Percentiles rank a stretch among this genome's conserved stretches.
Evolutionary conservation across 768 basidiomycete genomes (phyloP).

Genomic region (Pleurotus tuoliensis): DNA sequence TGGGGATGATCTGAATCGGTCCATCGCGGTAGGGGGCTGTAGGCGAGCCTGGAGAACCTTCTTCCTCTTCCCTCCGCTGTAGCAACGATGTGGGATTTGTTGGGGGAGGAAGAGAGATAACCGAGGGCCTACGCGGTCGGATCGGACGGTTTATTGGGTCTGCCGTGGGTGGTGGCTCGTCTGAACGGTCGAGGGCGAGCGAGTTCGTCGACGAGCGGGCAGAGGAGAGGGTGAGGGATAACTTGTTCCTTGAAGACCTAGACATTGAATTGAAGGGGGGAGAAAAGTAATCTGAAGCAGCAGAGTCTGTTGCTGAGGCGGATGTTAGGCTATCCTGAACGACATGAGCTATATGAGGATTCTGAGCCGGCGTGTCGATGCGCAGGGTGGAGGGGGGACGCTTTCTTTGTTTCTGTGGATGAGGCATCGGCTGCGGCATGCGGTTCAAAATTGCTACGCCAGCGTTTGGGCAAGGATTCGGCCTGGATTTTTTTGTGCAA

Average conservation of each 20-base stretch:
- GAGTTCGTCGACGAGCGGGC: conserved; percentile 56
- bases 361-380: conserved; percentile 50
- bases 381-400: conserved; percentile 54
- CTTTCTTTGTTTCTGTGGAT: conserved; percentile 20
- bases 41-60: conserved; percentile 36
- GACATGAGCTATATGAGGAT: conserved; percentile 47
- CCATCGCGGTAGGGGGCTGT: conserved; percentile 74
- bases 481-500: background rate
- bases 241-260: conserved; percentile 44
- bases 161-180: conserved; percentile 28
- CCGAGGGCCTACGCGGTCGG: conserved; percentile 61
- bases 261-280: conserved; percentile 7
- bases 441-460: conserved; percentile 1
- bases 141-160: conserved; percentile 25
- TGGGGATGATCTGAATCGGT: conserved; percentile 80
- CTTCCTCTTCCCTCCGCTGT: conserved; percentile 63
- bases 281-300: conserved; percentile 8
- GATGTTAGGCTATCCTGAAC: conserved; percentile 44
- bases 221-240: conserved; percentile 66
- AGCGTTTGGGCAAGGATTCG: conserved; percentile 1
- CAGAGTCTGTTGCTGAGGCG: conserved; percentile 18
- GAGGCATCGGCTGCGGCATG: conserved; percentile 7
- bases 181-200: conserved; percentile 31
- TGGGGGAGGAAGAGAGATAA: conserved; percentile 64
- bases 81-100: conserved; percentile 47